Evolutionary conservation across 1,284 basidiomycete genomes (phyloP), one percentile per base, ranked within the genome.

Genomic region (Heterobasidion irregulare): DNA sequence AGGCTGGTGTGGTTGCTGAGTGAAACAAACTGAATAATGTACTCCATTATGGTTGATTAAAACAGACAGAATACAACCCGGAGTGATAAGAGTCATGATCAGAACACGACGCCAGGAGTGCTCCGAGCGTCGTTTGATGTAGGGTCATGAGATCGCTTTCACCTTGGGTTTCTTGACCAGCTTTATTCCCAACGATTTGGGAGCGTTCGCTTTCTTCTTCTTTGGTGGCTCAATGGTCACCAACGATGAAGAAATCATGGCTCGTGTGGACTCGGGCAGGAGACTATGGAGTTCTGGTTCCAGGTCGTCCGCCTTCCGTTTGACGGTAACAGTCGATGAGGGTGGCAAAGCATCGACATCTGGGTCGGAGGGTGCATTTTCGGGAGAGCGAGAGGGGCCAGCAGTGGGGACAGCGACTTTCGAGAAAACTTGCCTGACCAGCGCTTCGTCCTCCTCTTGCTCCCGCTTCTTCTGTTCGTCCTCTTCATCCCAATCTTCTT

Each of bases 371-470:
- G 41, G 6, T 44, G 41, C 13, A 13, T 13, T 13, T 7, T 13
- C 16, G 2, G 41, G 61, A 32, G 50, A 35, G 16, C 66, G 60
- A 8, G 70, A 56, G n/a, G 62, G 41, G 32, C 66, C 69, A 58
- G 61, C 65, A 26, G 35, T 13, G 2, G 78, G 71, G 54, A 80
- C 69, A 18, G 77, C 66, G 8, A 92, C 76, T 69, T 88, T 91
- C 47, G 88, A 78, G 68, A 99, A 99, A 50, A 93, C 89, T 65
- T 91, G 82, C 57, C 85, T 77, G 18, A 98, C 91, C 19, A 94
- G 72, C 64, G 79, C 83, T 71, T 99, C 95, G 66, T 98, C 96
- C 69, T 98, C 95, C 59, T 94, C 92, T 59, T 94, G 87, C 54
- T 90, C 79, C 47, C 75, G 70, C 64, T 76, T 79, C 60, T 75